These are phyloP conservation scores for Pseudohyphozyma bogoriensis DNA, from an alignment of 768 basidiomycete species.

Conservation along the genomic window DNA sequence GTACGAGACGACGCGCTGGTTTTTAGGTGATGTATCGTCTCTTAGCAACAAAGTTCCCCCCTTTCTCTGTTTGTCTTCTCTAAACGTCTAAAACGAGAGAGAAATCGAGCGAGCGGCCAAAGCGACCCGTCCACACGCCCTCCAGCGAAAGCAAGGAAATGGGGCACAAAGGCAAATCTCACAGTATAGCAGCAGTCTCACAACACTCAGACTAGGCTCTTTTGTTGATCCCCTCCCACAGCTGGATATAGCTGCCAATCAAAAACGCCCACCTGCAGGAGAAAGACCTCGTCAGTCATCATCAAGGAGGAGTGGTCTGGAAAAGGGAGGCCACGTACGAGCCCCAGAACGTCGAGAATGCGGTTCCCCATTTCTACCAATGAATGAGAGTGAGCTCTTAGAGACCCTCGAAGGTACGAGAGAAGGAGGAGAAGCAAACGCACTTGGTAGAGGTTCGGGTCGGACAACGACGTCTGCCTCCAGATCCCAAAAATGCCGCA, in stretches of 20 bases:
- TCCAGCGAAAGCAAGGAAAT: too few species aligned
- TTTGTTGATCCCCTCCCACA: slow-evolving; percentile 25
- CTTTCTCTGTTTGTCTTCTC: too few species aligned
- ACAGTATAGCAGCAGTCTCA: too few species aligned
- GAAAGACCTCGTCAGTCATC: neutral
- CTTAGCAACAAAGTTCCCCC: too few species aligned
- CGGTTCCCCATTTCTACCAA: slow-evolving; percentile 22
- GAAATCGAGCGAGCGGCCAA: too few species aligned
- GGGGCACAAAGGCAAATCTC: too few species aligned
- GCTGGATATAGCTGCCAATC: slow-evolving; percentile 10
- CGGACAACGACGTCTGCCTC: neutral
- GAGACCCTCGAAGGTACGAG: neutral
- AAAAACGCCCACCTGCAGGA: slow-evolving; percentile 3
- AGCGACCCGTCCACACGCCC: too few species aligned
- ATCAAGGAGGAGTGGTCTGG: neutral
- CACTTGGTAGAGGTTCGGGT: neutral
- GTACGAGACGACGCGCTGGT: too few species aligned
- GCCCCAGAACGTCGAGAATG: slow-evolving; percentile 29
- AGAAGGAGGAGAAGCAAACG: neutral
- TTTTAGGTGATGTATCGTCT: too few species aligned
- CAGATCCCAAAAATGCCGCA: slow-evolving; percentile 25
- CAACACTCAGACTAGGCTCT: neutral
- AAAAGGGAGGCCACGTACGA: neutral
- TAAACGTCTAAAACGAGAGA: too few species aligned
- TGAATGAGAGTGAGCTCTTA: neutral